Evolutionary conservation across 495 filamentous ascomycete species (phyloP).

Genomic region (Glonium stellatum): DNA sequence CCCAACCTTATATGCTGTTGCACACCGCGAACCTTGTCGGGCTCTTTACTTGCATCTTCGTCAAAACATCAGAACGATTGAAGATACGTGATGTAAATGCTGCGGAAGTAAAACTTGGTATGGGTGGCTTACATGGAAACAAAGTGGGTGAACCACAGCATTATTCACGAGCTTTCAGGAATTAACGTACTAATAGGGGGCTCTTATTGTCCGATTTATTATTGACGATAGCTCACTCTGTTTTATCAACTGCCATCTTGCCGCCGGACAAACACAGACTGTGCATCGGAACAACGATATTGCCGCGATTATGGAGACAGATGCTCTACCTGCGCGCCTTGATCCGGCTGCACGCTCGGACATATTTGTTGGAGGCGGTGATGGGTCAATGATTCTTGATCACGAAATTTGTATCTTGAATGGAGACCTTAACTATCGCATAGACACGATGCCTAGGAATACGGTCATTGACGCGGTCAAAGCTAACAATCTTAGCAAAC

Average conservation of each 20-base stretch:
- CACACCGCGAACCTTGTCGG: constrained; percentile 88
- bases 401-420: constrained; percentile 95
- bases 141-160: constrained; percentile 50
- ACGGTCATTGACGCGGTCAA: constrained; percentile 79
- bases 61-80: constrained; percentile 67
- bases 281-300: constrained; percentile 89
- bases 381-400: constrained; percentile 92
- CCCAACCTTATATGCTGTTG: constrained; percentile 74
- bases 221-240: constrained; percentile 89
- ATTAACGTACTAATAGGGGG: constrained; percentile 48
- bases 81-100: constrained; percentile 69
- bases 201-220: constrained; percentile 82
- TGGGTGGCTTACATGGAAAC: constrained; percentile 90
- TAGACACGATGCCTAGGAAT: constrained; percentile 91
- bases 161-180: background rate
- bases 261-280: constrained; percentile 85
- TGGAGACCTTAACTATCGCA: constrained; percentile 96
- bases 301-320: constrained; percentile 76
- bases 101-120: constrained; percentile 85
- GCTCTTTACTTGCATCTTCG: constrained; percentile 91
- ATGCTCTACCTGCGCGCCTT: constrained; percentile 50
- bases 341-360: constrained; percentile 48
- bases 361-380: constrained; percentile 80
- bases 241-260: constrained; percentile 96
- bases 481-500: constrained; percentile 70